phyloP scores from a whole-genome alignment of 371 early-diverging fungal genomes.

The Mortierella sp. region DNA sequence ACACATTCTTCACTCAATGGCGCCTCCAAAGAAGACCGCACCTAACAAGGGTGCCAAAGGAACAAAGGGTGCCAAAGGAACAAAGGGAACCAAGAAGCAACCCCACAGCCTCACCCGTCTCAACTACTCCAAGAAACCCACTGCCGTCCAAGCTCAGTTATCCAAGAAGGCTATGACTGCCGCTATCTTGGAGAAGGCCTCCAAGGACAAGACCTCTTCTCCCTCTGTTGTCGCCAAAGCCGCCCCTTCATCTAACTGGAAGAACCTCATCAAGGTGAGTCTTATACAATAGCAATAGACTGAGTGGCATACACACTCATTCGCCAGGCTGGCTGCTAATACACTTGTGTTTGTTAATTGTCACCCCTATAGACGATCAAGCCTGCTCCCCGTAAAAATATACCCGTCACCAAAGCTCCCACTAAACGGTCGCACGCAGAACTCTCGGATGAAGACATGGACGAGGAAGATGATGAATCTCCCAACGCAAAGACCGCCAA shows the following conservation, averaged over 20 bases:
- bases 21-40: conserved; percentile 27
- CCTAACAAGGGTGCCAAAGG: conserved; percentile 31
- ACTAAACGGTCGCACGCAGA: conserved; percentile 33
- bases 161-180: conserved; percentile 21
- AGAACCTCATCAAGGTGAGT: conserved; percentile 54
- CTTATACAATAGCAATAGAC: background rate
- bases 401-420: conserved; percentile 33
- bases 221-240: conserved; percentile 54
- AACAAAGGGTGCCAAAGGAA: background rate
- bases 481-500: conserved; percentile 19
- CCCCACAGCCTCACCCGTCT: conserved; percentile 11
- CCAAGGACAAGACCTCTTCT: conserved; percentile 23
- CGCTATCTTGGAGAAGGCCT: conserved; percentile 10
- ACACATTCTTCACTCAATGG: conserved; percentile 5
- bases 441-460: conserved; percentile 14
- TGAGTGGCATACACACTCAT: conserved; percentile 1
- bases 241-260: conserved; percentile 72
- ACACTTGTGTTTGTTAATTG: background rate
- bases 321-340: background rate
- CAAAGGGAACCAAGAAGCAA: conserved; percentile 14
- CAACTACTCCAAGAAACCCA: conserved; percentile 28
- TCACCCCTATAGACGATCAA: conserved; percentile 39
- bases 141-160: conserved; percentile 18
- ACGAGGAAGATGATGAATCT: conserved; percentile 4
- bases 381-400: conserved; percentile 45